Evolutionary conservation across 805 yeast species (phyloP), one percentile per base, ranked within the genome.

Genomic region (Saturnispora galanensis): DNA sequence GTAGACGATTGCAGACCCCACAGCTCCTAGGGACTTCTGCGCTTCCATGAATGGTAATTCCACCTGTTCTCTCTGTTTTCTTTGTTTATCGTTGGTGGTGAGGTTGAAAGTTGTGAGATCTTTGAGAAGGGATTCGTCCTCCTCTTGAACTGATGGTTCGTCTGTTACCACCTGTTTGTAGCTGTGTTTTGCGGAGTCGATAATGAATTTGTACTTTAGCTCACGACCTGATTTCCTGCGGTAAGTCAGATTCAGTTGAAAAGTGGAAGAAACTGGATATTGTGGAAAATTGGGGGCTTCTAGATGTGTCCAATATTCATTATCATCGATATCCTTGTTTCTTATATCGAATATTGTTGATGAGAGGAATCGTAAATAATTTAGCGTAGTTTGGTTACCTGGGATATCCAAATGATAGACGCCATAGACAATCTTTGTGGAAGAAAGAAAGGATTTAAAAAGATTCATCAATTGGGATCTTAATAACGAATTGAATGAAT

Each of bases 1-100:
- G 58, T 90, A 90, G 4, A 90, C 95, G 52, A 93, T 89, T 1
- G 98, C 97, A 15, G 97, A 96, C 44, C 95, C 96, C 41, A 76
- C 66, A 31, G 77, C 74, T 16, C 82, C 84, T 29, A 71, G 62
- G 13, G 69, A 66, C 46, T 75, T 70, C 56, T 90, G 97, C 0
- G 97, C 97, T 51, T 83, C 84, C 68, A 90, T 66, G 60, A 70
- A 90, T n/a, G 98, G 98, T 47, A 90, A 68, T 39, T 84, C 94
- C 3, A 93, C 96, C 49, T 83, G 79, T 21, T 86, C 95, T 48
- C 78, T 76, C 0, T 94, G 96, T 38, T 70, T 57, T 50, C 74
- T 79, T 58, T 93, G 97, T 54, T 77, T 81, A 3, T 75, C 74
- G 7, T 80, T 82, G 0, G 94, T 84, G 7, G 79, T 70, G 45